phyloP scores from a whole-genome alignment of 257 asterid species.

The Plantago ovata region DNA sequence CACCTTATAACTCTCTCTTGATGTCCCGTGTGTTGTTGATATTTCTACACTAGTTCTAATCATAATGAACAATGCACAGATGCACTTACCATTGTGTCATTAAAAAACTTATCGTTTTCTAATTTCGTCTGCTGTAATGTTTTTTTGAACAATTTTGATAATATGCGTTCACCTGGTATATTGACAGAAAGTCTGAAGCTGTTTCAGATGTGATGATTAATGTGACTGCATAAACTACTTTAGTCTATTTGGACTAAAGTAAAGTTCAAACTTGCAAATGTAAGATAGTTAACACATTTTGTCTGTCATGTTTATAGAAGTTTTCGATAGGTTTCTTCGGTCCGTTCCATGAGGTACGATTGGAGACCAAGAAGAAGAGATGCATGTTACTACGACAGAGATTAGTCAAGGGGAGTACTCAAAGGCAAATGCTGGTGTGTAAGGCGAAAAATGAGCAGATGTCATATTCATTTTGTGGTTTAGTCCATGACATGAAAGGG shows the following conservation, averaged over 20 bases:
- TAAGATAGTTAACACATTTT: constrained; percentile 17
- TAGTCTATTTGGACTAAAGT: constrained; percentile 31
- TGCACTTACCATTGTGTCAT: too few species aligned
- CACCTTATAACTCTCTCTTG: too few species aligned
- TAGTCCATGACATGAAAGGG: constrained; percentile 44
- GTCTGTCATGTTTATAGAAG: neutral
- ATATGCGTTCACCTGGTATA: too few species aligned
- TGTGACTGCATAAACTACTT: too few species aligned
- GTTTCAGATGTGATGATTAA: too few species aligned
- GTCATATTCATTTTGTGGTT: constrained; percentile 28
- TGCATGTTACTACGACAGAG: constrained; percentile 23
- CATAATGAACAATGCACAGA: too few species aligned
- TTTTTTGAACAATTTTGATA: too few species aligned
- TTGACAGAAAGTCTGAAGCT: too few species aligned
- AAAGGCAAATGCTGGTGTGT: constrained; percentile 25
- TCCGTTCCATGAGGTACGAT: constrained; percentile 46
- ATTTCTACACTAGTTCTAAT: too few species aligned
- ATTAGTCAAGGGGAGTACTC: constrained; percentile 24
- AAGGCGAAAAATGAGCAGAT: constrained; percentile 27
- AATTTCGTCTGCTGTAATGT: too few species aligned
- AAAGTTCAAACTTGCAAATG: constrained; percentile 49
- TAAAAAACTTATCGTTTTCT: too few species aligned
- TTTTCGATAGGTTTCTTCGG: constrained; percentile 56
- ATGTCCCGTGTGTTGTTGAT: too few species aligned
- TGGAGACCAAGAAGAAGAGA: constrained; percentile 28